Conservation (phyloP, 768 basidiomycete species). For the Kwoniella dendrophila region DNA sequence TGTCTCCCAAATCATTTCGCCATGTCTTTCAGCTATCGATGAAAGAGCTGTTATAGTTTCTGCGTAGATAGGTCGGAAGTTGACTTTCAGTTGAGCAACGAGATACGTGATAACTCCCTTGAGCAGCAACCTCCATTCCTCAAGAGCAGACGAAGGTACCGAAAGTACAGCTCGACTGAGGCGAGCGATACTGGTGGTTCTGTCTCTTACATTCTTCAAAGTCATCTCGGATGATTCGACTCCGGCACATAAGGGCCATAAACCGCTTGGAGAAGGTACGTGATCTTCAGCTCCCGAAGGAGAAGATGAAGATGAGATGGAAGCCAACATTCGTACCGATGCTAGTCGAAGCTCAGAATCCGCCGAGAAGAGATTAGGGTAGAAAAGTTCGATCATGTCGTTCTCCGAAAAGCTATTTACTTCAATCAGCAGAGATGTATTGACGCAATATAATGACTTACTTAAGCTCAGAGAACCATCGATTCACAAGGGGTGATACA, state of each 20-base stretch:
- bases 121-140: neutral
- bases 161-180: conserved; percentile 60
- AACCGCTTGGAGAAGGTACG: conserved; percentile 14
- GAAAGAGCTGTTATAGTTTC: conserved; percentile 73
- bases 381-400: conserved; percentile 54
- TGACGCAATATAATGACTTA: conserved; percentile 6
- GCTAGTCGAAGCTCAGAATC: conserved; percentile 68
- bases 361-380: conserved; percentile 69
- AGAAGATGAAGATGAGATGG: conserved; percentile 9
- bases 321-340: conserved; percentile 59
- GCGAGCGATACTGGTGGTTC: conserved; percentile 74
- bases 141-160: conserved; percentile 11
- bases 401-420: conserved; percentile 43
- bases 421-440: conserved; percentile 6
- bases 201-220: conserved; percentile 77
- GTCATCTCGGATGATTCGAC: conserved; percentile 81
- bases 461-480: conserved; percentile 19
- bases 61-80: conserved; percentile 85
- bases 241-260: conserved; percentile 62
- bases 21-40: conserved; percentile 62
- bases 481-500: conserved; percentile 21
- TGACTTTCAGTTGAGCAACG: conserved; percentile 84
- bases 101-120: conserved; percentile 33
- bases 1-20: conserved; percentile 71
- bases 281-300: neutral